Conservation (phyloP, 371 early-diverging fungal species). For the Mortierella sp. region DNA sequence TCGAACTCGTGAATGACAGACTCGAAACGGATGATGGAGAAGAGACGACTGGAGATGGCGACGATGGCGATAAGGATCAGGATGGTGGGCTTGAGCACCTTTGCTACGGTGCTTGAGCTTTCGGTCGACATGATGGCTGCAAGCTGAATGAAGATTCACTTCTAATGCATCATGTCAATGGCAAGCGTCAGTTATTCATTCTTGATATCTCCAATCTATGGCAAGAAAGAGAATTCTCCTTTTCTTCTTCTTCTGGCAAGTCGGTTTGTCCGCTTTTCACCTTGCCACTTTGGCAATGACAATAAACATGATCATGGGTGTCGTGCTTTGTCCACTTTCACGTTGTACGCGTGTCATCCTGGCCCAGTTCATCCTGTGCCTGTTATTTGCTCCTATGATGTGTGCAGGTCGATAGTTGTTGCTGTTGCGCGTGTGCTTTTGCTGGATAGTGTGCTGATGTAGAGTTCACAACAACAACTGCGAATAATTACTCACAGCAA, state of each 20-base stretch:
- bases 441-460: background rate
- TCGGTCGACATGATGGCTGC: conserved; percentile 38
- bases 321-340: too few species aligned
- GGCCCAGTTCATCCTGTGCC: too few species aligned
- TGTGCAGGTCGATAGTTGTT: background rate
- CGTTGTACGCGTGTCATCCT: too few species aligned
- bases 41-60: conserved; percentile 94
- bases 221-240: too few species aligned
- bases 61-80: conserved; percentile 90
- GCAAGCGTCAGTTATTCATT: background rate
- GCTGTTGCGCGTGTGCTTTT: background rate
- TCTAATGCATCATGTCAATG: background rate
- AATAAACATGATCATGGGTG: too few species aligned
- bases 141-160: background rate
- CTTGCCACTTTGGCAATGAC: too few species aligned
- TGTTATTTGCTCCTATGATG: too few species aligned
- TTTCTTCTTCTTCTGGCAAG: too few species aligned
- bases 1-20: conserved; percentile 99
- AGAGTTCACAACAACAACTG: background rate
- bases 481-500: background rate
- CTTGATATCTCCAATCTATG: too few species aligned
- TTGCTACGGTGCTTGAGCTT: conserved; percentile 63
- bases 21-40: conserved; percentile 97
- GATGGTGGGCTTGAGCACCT: conserved; percentile 78
- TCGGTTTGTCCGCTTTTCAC: too few species aligned